These are phyloP conservation scores for Talaromyces amestolkiae DNA, from an alignment of 2,329 filamentous ascomycete genomes.

Conservation along the genomic window DNA sequence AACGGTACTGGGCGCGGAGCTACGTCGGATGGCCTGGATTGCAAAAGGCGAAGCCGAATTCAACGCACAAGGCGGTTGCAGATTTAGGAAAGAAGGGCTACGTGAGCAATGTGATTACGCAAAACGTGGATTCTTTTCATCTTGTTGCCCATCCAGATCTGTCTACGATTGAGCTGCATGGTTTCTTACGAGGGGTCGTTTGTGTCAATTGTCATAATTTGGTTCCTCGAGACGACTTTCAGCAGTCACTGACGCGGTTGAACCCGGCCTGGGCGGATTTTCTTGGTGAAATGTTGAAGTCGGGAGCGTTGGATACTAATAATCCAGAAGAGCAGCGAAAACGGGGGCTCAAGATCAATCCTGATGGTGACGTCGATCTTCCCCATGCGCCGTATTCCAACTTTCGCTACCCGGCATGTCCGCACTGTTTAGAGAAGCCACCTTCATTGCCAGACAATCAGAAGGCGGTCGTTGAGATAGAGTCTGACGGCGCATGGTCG, in stretches of 20 bases:
- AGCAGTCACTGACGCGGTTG: slow-evolving; percentile 68
- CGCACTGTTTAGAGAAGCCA: slow-evolving; percentile 68
- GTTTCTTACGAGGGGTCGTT: slow-evolving; percentile 76
- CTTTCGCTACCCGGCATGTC: slow-evolving; percentile 89
- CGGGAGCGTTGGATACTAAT: slow-evolving; percentile 74
- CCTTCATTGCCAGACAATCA: slow-evolving; percentile 52
- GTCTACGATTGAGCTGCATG: slow-evolving; percentile 82
- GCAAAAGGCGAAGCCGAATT: slow-evolving; percentile 74
- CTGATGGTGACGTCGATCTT: slow-evolving; percentile 91
- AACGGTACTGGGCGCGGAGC: slow-evolving; percentile 93
- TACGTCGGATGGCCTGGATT: slow-evolving; percentile 90
- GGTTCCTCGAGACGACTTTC: slow-evolving; percentile 70
- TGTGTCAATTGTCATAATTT: slow-evolving; percentile 76
- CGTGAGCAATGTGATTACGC: slow-evolving; percentile 77
- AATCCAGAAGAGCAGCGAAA: slow-evolving; percentile 66
- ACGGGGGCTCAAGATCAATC: slow-evolving; percentile 77
- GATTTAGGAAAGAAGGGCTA: slow-evolving; percentile 70
- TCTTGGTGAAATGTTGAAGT: slow-evolving; percentile 66
- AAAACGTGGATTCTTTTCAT: slow-evolving; percentile 98
- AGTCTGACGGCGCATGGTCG: slow-evolving; percentile 77
- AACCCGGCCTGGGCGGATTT: slow-evolving; percentile 87
- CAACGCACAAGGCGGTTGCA: slow-evolving; percentile 72
- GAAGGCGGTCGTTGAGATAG: slow-evolving; percentile 62
- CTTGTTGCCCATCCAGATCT: slow-evolving; percentile 69
- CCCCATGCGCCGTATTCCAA: slow-evolving; percentile 82